Percentiles rank a stretch among this genome's conserved stretches.
Conservation (phyloP, 1,139 yeast species). For the Taphrina wiesneri region DNA sequence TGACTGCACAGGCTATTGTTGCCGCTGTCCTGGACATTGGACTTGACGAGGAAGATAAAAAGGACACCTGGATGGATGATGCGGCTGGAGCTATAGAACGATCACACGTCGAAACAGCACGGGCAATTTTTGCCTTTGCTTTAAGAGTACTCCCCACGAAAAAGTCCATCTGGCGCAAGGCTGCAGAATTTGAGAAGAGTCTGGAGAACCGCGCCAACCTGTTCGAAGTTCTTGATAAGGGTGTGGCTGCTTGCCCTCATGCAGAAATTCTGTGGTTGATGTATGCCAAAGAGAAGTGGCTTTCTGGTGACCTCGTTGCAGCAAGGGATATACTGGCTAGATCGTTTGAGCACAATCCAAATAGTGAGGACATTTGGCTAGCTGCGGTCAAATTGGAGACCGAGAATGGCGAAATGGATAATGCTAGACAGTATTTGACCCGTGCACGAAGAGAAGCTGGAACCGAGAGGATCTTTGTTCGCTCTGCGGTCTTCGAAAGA, state of each 20-base stretch:
- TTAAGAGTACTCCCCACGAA: constrained; percentile 55
- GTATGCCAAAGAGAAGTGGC: constrained; percentile 72
- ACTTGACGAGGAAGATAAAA: constrained; percentile 44
- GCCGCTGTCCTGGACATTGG: constrained; percentile 45
- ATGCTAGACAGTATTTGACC: constrained; percentile 52
- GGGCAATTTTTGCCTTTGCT: constrained; percentile 54
- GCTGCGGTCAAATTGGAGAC: constrained; percentile 68
- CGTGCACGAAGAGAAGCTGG: constrained; percentile 49
- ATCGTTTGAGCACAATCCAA: constrained; percentile 52
- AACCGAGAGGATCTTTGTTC: constrained; percentile 60
- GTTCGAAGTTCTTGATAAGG: constrained; percentile 55
- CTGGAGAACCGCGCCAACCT: constrained; percentile 46
- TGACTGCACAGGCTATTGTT: constrained; percentile 47
- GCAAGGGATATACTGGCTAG: constrained; percentile 58
- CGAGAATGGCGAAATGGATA: constrained; percentile 47
- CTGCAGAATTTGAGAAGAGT: constrained; percentile 53
- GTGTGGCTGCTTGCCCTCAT: constrained; percentile 54
- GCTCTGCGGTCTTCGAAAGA: constrained; percentile 61
- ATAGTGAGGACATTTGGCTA: constrained; percentile 63
- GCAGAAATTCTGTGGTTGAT: constrained; percentile 59
- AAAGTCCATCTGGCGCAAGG: constrained; percentile 58
- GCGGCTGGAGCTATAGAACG: constrained; percentile 45
- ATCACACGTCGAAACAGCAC: constrained; percentile 49
- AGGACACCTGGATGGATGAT: constrained; percentile 47
- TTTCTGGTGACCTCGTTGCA: constrained; percentile 50